Evolutionary conservation across 1,284 basidiomycete species (phyloP).

Genomic region (Ustilago trichophora): DNA sequence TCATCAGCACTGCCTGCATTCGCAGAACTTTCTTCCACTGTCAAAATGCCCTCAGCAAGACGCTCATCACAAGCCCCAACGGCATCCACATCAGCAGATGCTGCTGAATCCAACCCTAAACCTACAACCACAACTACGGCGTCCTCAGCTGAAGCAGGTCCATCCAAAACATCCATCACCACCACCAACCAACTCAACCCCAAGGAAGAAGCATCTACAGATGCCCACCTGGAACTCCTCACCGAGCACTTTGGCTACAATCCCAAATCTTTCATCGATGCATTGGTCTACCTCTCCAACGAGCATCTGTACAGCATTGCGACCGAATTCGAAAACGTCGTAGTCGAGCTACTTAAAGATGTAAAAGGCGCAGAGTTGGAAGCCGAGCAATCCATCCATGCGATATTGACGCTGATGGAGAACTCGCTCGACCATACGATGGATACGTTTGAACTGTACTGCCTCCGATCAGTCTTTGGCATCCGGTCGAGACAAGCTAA

Average conservation of each 20-base stretch:
- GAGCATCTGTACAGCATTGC: constrained; percentile 61
- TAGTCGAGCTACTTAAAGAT: constrained; percentile 34
- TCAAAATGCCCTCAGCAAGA: constrained; percentile 25
- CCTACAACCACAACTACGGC: not conserved
- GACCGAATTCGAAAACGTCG: constrained; percentile 52
- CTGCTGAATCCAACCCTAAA: not conserved
- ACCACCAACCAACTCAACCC: constrained; percentile 2
- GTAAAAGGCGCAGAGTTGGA: constrained; percentile 46
- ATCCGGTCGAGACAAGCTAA: constrained; percentile 56
- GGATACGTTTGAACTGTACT: constrained; percentile 64
- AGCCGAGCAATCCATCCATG: constrained; percentile 60
- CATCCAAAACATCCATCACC: not conserved
- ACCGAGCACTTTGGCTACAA: constrained; percentile 66
- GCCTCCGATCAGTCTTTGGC: constrained; percentile 59
- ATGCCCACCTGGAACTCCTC: constrained; percentile 53
- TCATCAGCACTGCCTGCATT: too few species aligned
- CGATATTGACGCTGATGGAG: constrained; percentile 61
- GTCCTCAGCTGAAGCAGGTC: constrained; percentile 2
- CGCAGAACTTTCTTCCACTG: too few species aligned
- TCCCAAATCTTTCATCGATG: constrained; percentile 61
- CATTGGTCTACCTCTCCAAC: constrained; percentile 60
- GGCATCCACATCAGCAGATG: constrained; percentile 5
- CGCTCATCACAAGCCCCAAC: constrained; percentile 20
- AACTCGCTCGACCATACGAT: constrained; percentile 63
- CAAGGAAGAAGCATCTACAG: constrained; percentile 46